Base-by-base conservation (phyloP, 2,329 filamentous ascomycete genomes). In the Chrysoporthe austroafricana region DNA sequence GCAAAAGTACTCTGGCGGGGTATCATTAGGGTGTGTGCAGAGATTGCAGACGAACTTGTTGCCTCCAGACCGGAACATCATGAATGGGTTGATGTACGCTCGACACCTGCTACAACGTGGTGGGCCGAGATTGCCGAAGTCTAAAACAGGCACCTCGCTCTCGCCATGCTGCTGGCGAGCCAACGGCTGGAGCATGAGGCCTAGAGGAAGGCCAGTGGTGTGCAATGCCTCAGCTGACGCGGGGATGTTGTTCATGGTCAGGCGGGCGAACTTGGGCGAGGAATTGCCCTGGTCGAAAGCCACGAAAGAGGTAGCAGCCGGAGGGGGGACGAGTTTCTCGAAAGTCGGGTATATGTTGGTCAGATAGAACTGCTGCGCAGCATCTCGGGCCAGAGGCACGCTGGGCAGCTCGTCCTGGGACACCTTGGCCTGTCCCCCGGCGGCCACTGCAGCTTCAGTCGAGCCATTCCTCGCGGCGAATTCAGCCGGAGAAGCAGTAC, bases 31-130 rank as follows among this genome's bases (percentile, higher is more conserved):
- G 77, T 98, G 97, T 32, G 92, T 96, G 82, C 96, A 99, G 81
- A 99, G 92, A 76, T 99, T 99, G 83, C 96, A 99, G 63, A 97
- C 93, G 77, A 97, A 96, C 77, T 97, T 97, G 81, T 95, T 97
- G 67, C 96, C 96, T 48, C 95, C 95, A 18, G 91, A 91, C 68
- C 91, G 88, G 85, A 99, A 99, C 76, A 94, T 92, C 96, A 99
- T 98, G 77, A 99, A 99, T 1, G 96, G 96, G 76, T 99, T 99
- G 81, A 99, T 96, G 80, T 99, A 99, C 16, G 95, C 91, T 76
- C 96, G 88, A 82, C 96, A 99, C 80, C 96, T 87, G 74, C 93
- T 89, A 80, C 96, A 99, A 77, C 96, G 88, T 32, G 96, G 96
- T 52, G 96, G 96, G 0, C 96, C 96, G 50, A 83, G 82, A 54